A percentile compares a stretch with the other conserved stretches of the same genome.
Conservation (phyloP, 345 rosid species). For the Eucalyptus cloeziana region DNA sequence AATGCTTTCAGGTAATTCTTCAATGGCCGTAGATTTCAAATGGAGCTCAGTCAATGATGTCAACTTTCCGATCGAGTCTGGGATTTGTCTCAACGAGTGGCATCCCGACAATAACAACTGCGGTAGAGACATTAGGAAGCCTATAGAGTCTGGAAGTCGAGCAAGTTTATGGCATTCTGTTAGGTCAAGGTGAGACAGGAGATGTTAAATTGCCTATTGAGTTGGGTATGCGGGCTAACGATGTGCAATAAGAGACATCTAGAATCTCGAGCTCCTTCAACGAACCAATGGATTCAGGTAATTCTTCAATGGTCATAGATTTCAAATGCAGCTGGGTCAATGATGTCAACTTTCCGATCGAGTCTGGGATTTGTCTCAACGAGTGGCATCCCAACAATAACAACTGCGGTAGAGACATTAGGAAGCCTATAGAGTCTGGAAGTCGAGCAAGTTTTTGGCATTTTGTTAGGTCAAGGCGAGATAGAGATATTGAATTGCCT, state of each 20-base stretch:
- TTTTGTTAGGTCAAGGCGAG: fast-evolving
- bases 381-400: neutral
- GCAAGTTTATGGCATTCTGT: too few relatives aligned
- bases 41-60: fast-evolving
- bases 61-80: fast-evolving
- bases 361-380: neutral
- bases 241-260: too few relatives aligned
- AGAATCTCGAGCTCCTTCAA: too few relatives aligned
- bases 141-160: too few relatives aligned
- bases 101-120: fast-evolving
- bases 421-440: neutral
- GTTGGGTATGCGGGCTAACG: too few relatives aligned
- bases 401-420: too few relatives aligned
- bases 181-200: too few relatives aligned
- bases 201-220: too few relatives aligned
- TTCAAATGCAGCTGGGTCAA: too few relatives aligned
- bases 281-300: too few relatives aligned
- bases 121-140: fast-evolving
- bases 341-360: neutral
- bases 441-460: neutral
- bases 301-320: too few relatives aligned
- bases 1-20: too few relatives aligned
- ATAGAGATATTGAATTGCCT: neutral
- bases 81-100: fast-evolving
- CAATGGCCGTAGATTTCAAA: fast-evolving